phyloP scores from a whole-genome alignment of 345 rosid genomes.

The Isatis tinctoria region DNA sequence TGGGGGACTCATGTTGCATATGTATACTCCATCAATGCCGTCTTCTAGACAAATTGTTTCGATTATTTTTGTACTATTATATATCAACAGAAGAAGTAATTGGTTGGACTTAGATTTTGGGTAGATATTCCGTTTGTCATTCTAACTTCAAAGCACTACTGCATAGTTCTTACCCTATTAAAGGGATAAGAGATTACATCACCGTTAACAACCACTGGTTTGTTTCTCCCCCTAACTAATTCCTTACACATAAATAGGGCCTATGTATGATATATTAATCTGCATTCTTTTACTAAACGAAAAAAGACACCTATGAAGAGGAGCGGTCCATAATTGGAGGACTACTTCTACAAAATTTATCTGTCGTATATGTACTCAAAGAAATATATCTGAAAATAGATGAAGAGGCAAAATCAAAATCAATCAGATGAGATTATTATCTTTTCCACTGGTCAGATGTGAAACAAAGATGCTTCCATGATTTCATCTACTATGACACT shows the following conservation, averaged over 20 bases:
- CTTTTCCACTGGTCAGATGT: constrained; percentile 6
- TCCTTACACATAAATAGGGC: not conserved
- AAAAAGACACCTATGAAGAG: too few species aligned
- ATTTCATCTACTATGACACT: constrained; percentile 10
- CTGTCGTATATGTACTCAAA: not conserved
- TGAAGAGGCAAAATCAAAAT: constrained; percentile 2
- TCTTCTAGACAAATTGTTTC: not conserved
- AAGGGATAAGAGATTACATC: constrained; percentile 9
- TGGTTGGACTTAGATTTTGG: constrained; percentile 14
- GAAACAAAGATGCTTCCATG: constrained; percentile 2
- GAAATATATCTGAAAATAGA: too few species aligned
- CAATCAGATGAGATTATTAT: constrained; percentile 16
- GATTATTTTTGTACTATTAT: not conserved
- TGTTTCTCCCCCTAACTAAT: not conserved
- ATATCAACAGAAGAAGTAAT: not conserved
- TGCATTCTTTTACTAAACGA: too few species aligned
- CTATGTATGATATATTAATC: too few species aligned
- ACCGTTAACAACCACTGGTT: constrained; percentile 6
- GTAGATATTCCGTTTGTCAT: constrained; percentile 19
- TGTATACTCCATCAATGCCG: not conserved
- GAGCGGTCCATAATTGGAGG: too few species aligned
- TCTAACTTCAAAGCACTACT: not conserved
- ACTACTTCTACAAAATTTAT: not conserved
- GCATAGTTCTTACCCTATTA: not conserved
- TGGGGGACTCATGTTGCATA: too few species aligned